Conservation (phyloP, 306 rosid genomes). For the Dryas alaskensis region DNA sequence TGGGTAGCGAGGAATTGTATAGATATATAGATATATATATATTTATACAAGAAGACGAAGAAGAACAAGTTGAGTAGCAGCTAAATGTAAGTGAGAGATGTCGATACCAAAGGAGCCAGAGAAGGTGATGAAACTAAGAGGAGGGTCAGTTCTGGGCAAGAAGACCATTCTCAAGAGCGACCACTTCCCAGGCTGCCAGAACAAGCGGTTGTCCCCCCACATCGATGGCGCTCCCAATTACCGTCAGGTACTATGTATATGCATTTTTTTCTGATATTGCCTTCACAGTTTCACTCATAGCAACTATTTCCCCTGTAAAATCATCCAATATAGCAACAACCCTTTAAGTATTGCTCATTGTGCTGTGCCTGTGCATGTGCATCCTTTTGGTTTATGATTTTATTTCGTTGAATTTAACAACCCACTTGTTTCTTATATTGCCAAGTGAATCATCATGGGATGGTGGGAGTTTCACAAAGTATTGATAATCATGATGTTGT, state of each 20-base stretch:
- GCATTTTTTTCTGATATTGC: not conserved
- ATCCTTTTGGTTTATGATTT: not conserved
- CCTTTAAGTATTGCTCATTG: not conserved
- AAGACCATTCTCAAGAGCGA: constrained; percentile 90
- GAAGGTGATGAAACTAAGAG: constrained; percentile 78
- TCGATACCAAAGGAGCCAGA: constrained; percentile 60
- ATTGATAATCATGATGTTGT: no score
- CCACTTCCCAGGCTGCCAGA: constrained; percentile 97
- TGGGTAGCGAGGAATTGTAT: not conserved
- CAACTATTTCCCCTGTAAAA: not conserved
- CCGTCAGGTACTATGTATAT: constrained; percentile 49
- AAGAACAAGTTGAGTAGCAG: not conserved
- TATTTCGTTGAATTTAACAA: not conserved
- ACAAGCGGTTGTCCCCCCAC: constrained; percentile 78
- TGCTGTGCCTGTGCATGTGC: not conserved
- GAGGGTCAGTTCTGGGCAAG: constrained; percentile 84
- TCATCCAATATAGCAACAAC: not conserved
- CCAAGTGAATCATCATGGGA: not conserved
- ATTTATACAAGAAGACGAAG: no score
- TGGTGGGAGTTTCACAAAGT: no score
- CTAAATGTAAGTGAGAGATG: constrained; percentile 14
- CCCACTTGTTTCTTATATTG: not conserved
- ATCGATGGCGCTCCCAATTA: constrained; percentile 98
- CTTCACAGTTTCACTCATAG: not conserved
- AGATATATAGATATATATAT: no score